Percentiles rank a stretch among this genome's conserved stretches.
Conservation (phyloP, 768 basidiomycete genomes). For the Terana coerulea region DNA sequence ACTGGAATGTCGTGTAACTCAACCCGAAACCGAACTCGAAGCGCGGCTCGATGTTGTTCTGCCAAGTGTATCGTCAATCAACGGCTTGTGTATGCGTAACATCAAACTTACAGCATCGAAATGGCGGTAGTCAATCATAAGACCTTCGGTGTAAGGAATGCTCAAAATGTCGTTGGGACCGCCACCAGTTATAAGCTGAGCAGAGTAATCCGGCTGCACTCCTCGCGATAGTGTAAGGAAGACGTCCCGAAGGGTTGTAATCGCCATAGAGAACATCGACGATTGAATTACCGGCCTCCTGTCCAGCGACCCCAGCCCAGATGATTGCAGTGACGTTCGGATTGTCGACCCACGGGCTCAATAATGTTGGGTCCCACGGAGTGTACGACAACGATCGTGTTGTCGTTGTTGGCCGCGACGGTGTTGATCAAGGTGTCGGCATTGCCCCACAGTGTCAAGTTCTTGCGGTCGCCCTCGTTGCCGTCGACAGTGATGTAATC, state of each 20-base stretch:
- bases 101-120: conserved; percentile 34
- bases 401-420: conserved; percentile 63
- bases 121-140: conserved; percentile 34
- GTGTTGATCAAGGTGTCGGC: conserved; percentile 69
- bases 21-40: conserved; percentile 91
- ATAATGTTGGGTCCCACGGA: conserved; percentile 35
- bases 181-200: conserved; percentile 25
- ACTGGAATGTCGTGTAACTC: conserved; percentile 80
- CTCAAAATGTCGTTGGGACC: conserved; percentile 24
- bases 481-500: conserved; percentile 77
- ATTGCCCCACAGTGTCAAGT: conserved; percentile 70
- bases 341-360: conserved; percentile 45
- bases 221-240: conserved; percentile 54
- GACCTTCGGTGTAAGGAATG: conserved; percentile 36
- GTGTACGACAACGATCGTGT: conserved; percentile 70
- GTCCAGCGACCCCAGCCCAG: conserved; percentile 40
- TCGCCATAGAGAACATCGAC: conserved; percentile 49
- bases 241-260: conserved; percentile 46
- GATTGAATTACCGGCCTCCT: conserved; percentile 48
- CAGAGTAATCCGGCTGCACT: conserved; percentile 40
- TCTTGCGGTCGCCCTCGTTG: conserved; percentile 70
- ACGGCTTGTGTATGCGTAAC: not conserved
- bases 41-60: conserved; percentile 72
- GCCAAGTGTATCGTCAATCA: not conserved
- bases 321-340: conserved; percentile 47